These are phyloP conservation scores for Sporisorium sorghi DNA, from an alignment of 1,284 basidiomycete species.

Conservation along the genomic window DNA sequence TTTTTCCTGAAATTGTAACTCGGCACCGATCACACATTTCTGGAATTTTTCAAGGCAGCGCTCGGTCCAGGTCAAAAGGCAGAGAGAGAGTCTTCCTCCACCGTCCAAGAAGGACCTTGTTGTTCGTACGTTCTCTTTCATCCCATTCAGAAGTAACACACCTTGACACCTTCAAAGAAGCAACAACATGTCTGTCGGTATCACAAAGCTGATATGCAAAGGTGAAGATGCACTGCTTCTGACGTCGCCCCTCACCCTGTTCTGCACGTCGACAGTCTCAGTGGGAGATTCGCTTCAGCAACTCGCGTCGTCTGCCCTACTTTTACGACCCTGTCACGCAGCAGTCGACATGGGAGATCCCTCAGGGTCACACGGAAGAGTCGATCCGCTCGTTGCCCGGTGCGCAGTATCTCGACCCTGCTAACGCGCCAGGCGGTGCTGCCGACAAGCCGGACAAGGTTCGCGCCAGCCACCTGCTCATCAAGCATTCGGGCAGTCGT, in stretches of 20 bases:
- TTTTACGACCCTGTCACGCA: slow-evolving; percentile 83
- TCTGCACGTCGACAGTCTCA: no score
- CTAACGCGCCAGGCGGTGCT: slow-evolving; percentile 45
- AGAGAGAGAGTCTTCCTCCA: slow-evolving; percentile 1
- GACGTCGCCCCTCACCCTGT: no score
- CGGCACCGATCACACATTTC: background rate
- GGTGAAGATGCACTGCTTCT: no score
- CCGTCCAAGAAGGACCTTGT: slow-evolving; percentile 3
- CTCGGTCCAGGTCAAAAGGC: slow-evolving; percentile 26
- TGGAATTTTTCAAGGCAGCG: slow-evolving; percentile 1
- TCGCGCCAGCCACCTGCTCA: slow-evolving; percentile 91
- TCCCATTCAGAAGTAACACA: background rate
- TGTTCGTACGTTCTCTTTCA: background rate
- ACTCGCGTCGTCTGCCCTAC: slow-evolving; percentile 83
- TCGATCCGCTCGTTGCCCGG: slow-evolving; percentile 62
- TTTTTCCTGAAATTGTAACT: background rate
- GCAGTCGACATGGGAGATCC: slow-evolving; percentile 85
- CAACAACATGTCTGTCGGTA: slow-evolving; percentile 12
- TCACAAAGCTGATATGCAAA: no score
- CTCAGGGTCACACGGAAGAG: slow-evolving; percentile 74
- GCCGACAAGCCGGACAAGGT: slow-evolving; percentile 74
- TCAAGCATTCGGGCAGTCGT: slow-evolving; percentile 89
- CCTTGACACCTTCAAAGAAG: background rate
- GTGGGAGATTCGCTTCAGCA: slow-evolving; percentile 75
- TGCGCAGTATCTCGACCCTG: slow-evolving; percentile 55